Conservation (phyloP, 208 protist genomes). For the Sergeia podlipaevii region DNA sequence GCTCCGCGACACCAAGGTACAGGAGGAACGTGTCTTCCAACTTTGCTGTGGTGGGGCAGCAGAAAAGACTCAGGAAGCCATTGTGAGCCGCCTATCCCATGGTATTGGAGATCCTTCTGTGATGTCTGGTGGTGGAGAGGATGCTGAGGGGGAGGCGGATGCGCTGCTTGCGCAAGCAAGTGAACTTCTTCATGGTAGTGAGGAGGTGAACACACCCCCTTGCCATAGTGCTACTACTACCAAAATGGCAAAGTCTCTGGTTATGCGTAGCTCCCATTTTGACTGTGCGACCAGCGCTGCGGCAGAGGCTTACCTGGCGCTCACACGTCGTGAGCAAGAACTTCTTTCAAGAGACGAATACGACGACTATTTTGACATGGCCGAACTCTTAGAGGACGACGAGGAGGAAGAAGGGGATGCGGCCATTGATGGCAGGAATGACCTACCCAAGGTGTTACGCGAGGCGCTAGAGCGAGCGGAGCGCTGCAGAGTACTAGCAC, state of each 20-base stretch:
- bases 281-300: too few relatives aligned
- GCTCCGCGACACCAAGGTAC: too few relatives aligned
- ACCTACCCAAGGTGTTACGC: background rate
- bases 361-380: constrained; percentile 1
- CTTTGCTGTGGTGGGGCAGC: too few relatives aligned
- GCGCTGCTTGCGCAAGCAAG: constrained; percentile 19
- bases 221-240: constrained; percentile 8
- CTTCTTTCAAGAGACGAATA: constrained; percentile 7
- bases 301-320: too few relatives aligned
- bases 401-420: constrained; percentile 3
- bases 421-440: constrained; percentile 1
- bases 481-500: background rate
- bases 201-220: constrained; percentile 20
- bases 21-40: too few relatives aligned
- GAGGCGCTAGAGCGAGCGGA: background rate
- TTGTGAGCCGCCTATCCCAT: too few relatives aligned
- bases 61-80: too few relatives aligned
- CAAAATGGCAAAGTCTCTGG: background rate
- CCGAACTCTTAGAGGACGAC: constrained; percentile 7
- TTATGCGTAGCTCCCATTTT: too few relatives aligned
- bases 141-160: constrained; percentile 21
- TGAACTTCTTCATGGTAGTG: background rate
- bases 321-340: too few relatives aligned
- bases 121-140: constrained; percentile 11
- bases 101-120: too few relatives aligned